phyloP scores from a whole-genome alignment of 495 filamentous ascomycete species.

The Gamarada debralockiae region DNA sequence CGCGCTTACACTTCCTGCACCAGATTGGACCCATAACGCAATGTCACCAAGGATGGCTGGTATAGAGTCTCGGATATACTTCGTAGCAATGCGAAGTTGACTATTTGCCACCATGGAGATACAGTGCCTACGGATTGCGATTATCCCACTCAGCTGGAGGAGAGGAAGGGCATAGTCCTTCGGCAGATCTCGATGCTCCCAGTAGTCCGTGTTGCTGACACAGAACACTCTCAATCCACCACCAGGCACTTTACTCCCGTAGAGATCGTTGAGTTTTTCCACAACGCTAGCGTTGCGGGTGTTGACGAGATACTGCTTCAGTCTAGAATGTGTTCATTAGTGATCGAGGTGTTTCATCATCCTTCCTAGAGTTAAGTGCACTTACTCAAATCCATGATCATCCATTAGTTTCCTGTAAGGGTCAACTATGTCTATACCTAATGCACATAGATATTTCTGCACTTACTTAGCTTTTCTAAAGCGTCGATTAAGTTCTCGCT shows the following conservation, averaged over 20 bases:
- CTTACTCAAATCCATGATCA: conserved; percentile 6
- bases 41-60: conserved; percentile 29
- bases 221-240: conserved; percentile 31
- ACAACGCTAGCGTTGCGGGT: conserved; percentile 30
- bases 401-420: conserved; percentile 5
- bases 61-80: conserved; percentile 32
- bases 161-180: conserved; percentile 20
- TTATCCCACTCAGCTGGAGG: conserved; percentile 34
- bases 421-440: neutral
- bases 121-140: conserved; percentile 31
- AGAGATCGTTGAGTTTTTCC: conserved; percentile 18
- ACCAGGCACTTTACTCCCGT: conserved; percentile 20
- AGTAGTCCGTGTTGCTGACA: conserved; percentile 34
- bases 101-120: conserved; percentile 34
- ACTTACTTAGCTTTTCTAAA: conserved; percentile 9
- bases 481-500: neutral
- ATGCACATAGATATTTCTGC: neutral
- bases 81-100: conserved; percentile 26
- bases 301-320: conserved; percentile 27
- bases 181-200: conserved; percentile 26
- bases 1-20: conserved; percentile 27
- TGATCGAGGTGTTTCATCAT: neutral
- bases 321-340: conserved; percentile 10
- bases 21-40: conserved; percentile 37
- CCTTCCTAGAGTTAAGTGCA: neutral